phyloP scores from a whole-genome alignment of 148 eudicot genomes.

The Heliamphora exappendiculata region DNA sequence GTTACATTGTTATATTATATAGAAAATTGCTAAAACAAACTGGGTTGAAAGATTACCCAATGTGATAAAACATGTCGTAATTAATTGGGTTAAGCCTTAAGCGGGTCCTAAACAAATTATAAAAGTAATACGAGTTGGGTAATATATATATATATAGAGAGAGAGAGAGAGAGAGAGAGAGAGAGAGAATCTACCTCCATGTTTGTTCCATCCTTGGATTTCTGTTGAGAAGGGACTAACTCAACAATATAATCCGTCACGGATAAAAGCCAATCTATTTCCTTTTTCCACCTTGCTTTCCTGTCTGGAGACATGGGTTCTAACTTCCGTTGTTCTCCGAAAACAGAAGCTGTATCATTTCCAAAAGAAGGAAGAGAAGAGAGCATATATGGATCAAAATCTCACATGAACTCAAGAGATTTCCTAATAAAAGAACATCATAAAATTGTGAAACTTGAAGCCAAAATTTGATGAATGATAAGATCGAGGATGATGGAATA shows the following conservation, averaged over 20 bases:
- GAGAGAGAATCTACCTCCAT: constrained; percentile 36
- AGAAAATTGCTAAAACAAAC: too few species aligned
- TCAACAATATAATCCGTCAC: constrained; percentile 67
- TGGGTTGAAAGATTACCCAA: too few species aligned
- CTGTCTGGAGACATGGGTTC: constrained; percentile 60
- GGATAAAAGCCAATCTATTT: constrained; percentile 60
- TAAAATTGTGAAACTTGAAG: neutral
- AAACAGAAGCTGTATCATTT: constrained; percentile 46
- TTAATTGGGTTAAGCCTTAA: too few species aligned
- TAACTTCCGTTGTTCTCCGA: constrained; percentile 47
- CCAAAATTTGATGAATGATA: neutral
- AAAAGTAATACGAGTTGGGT: too few species aligned
- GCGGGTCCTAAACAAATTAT: too few species aligned
- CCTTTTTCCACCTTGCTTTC: constrained; percentile 52
- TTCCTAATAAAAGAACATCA: neutral
- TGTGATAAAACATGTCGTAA: too few species aligned
- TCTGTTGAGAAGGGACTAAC: constrained; percentile 48
- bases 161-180: neutral
- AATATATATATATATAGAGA: too few species aligned
- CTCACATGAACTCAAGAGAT: neutral
- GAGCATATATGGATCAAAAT: neutral
- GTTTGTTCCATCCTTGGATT: constrained; percentile 34
- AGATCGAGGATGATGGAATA: too few species aligned
- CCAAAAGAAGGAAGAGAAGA: neutral
- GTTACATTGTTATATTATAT: too few species aligned